A percentile compares a stretch with the other conserved stretches of the same genome.
Conservation (phyloP, 2,329 filamentous ascomycete species). For the Pyrenochaeta sp. region DNA sequence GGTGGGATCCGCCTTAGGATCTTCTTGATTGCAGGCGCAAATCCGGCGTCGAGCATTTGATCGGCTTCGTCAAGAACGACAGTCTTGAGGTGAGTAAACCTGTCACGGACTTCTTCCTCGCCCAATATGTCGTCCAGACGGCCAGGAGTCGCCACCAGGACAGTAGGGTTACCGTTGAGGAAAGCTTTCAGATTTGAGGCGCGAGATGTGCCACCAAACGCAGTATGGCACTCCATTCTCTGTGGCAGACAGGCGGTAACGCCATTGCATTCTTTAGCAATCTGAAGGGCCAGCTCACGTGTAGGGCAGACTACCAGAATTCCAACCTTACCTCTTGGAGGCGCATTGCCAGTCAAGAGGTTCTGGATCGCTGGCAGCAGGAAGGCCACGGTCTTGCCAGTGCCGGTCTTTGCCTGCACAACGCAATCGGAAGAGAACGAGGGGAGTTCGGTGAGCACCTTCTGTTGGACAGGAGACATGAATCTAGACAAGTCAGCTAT, state of each 20-base stretch:
- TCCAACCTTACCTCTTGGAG: slow-evolving; percentile 50
- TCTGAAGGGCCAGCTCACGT: slow-evolving; percentile 60
- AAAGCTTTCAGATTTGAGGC: slow-evolving; percentile 45
- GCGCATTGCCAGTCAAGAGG: slow-evolving; percentile 47
- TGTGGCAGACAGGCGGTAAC: slow-evolving; percentile 52
- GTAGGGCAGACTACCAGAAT: slow-evolving; percentile 60
- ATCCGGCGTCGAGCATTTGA: slow-evolving; percentile 61
- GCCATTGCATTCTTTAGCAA: slow-evolving; percentile 56
- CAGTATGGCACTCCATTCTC: slow-evolving; percentile 55
- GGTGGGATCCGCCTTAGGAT: slow-evolving; percentile 61
- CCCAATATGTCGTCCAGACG: slow-evolving; percentile 58
- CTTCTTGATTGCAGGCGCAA: slow-evolving; percentile 61
- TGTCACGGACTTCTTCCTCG: slow-evolving; percentile 54
- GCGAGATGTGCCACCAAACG: slow-evolving; percentile 52
- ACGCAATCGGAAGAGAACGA: slow-evolving; percentile 61
- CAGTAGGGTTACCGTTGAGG: slow-evolving; percentile 47
- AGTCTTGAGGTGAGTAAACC: slow-evolving; percentile 56
- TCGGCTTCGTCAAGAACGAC: slow-evolving; percentile 57
- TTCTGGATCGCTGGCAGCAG: slow-evolving; percentile 58
- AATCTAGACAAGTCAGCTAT: slow-evolving; percentile 34
- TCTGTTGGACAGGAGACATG: slow-evolving; percentile 65
- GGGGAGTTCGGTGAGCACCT: slow-evolving; percentile 61
- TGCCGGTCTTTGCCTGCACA: slow-evolving; percentile 62
- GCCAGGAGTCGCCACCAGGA: slow-evolving; percentile 60
- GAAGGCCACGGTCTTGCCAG: slow-evolving; percentile 61